Evolutionary conservation across 2,329 filamentous ascomycete species (phyloP), one percentile per base, ranked within the genome.

Genomic region (Aspergillus hiratsukae): DNA sequence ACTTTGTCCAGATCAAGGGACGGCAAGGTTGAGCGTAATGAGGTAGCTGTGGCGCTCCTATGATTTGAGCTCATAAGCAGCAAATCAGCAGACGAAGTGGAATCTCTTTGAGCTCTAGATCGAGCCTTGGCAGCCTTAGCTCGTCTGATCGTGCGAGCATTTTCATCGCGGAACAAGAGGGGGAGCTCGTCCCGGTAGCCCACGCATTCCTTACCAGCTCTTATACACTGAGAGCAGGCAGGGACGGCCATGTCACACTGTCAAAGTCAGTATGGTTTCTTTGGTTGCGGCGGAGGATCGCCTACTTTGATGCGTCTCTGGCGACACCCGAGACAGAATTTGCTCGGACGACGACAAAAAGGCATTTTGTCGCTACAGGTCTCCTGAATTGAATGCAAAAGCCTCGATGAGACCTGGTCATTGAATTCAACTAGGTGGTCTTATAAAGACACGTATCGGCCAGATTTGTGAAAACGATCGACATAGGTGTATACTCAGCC

Each of bases 211-310:
- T 70, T 64, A 23, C 66, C 65, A 23, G 62, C 67, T 49, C 69
- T 61, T 43, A 55, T 66, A 53, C 68, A 72, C 56, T 71, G 69
- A n/a, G 68, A 66, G 54, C 69, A 72, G 21, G 62, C 60, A 7
- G 66, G 64, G 7, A 61, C 57, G 17, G 59, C 58, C 29, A 65
- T 64, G 49, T 71, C 68, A 59, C 69, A 72, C 69, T 71, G 51
- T 41, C 21, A 53, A 27, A 8, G 50, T 53, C 49, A 58, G 51
- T 25, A 31, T 49, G 29, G 41, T 51, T 49, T 11, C 35, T 46
- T 57, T 58, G 5, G 5, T 31, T 37, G 14, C 14, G 14, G 14
- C 3, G 14, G 3, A 17, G 14, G 31, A 17, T 37, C 5, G 31
- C 31, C 31, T 37, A 58, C 66, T 54, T 66, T 69, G 54, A 69